Evolutionary conservation across 441 rosid species (phyloP).

Genomic region (Bruguiera hainesii): DNA sequence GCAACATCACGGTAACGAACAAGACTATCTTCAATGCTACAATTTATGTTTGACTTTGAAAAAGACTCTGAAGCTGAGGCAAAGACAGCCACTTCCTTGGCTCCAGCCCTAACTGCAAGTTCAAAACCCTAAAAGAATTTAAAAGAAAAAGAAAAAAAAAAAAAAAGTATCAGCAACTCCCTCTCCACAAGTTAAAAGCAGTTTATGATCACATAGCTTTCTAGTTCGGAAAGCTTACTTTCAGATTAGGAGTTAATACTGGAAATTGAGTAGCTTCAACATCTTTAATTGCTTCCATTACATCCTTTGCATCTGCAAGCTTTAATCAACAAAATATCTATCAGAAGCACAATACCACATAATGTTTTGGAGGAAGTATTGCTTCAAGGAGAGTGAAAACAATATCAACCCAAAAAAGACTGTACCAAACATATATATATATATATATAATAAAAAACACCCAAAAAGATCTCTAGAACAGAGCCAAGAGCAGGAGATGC

Average conservation of each 20-base stretch:
- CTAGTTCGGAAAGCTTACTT: constrained; percentile 41
- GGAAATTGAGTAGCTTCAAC: constrained; percentile 73
- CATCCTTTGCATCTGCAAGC: constrained; percentile 96
- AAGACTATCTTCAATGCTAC: constrained; percentile 93
- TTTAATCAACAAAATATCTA: constrained; percentile 20
- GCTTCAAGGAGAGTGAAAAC: neutral
- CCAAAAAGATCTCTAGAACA: neutral
- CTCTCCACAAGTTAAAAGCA: constrained; percentile 7
- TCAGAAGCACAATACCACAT: constrained; percentile 10
- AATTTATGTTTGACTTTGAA: constrained; percentile 89
- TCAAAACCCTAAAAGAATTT: constrained; percentile 72
- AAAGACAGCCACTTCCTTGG: constrained; percentile 93
- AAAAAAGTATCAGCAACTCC: neutral
- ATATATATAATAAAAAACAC: neutral
- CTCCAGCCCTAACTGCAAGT: constrained; percentile 93
- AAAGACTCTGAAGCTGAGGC: constrained; percentile 99
- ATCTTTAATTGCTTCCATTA: constrained; percentile 64
- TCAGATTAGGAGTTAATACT: constrained; percentile 90
- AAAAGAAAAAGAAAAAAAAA: neutral
- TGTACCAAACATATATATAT: neutral
- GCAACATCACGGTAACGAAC: constrained; percentile 71
- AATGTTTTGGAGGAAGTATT: neutral
- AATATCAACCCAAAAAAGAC: neutral
- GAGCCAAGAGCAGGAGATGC: neutral
- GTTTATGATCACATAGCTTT: neutral